These are phyloP conservation scores for Lagerstroemia fauriei DNA, from an alignment of 441 rosid genomes.

Conservation along the genomic window DNA sequence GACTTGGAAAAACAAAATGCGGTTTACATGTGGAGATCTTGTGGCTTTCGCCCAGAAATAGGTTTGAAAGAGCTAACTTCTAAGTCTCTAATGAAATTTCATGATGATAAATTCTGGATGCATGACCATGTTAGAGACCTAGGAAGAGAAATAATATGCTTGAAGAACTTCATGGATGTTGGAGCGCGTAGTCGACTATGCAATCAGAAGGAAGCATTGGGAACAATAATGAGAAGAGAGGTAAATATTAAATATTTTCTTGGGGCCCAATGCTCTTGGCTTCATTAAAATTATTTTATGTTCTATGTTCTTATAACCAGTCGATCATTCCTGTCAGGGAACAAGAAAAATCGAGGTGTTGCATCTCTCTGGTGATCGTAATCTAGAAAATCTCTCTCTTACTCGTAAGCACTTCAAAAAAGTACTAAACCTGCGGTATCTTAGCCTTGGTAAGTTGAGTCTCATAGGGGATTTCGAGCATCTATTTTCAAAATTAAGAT, in stretches of 20 bases:
- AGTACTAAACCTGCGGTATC: background rate
- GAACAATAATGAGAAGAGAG: background rate
- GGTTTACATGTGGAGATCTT: conserved; percentile 4
- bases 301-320: too few relatives aligned
- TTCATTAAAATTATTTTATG: too few relatives aligned
- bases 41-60: background rate
- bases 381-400: accelerated
- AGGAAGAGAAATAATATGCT: background rate
- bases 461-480: background rate
- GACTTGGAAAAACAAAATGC: background rate
- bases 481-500: background rate
- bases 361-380: accelerated
- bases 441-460: background rate
- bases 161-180: background rate
- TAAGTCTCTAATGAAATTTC: background rate
- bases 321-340: background rate
- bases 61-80: background rate
- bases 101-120: background rate
- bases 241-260: background rate
- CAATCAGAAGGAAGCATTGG: background rate
- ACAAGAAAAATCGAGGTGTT: background rate
- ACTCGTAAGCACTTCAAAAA: background rate
- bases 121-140: background rate
- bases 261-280: too few relatives aligned
- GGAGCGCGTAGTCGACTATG: background rate